A percentile compares a stretch with the other conserved stretches of the same genome.
Evolutionary conservation across 179 eudicot genomes (phyloP).

Genomic region (Corrigiola litoralis): DNA sequence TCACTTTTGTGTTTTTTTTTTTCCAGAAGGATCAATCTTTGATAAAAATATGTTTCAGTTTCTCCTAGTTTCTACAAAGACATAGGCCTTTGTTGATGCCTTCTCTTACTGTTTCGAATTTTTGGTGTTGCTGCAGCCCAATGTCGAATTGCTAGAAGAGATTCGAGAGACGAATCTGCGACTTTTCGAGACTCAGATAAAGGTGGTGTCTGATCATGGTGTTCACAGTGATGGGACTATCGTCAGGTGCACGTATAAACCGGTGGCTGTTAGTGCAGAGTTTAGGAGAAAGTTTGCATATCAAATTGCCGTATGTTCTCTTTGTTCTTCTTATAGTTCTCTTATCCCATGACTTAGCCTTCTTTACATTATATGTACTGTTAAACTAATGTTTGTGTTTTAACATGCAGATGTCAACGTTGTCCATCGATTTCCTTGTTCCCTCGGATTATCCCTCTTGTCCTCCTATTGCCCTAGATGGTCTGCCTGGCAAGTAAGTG

Average conservation of each 20-base stretch:
- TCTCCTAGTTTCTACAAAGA: neutral
- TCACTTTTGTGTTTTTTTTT: too few species aligned
- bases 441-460: slow-evolving; percentile 16
- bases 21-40: too few species aligned
- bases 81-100: neutral
- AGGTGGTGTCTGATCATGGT: slow-evolving; percentile 1
- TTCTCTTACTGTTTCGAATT: neutral
- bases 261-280: neutral
- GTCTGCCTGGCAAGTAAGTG: slow-evolving; percentile 8
- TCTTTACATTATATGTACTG: neutral
- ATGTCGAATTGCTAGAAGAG: slow-evolving; percentile 9
- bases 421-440: slow-evolving; percentile 15
- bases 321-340: neutral
- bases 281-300: slow-evolving; percentile 4
- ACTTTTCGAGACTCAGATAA: slow-evolving; percentile 6
- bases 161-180: slow-evolving; percentile 1
- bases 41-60: too few species aligned
- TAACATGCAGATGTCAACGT: slow-evolving; percentile 9
- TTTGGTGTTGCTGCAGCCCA: neutral
- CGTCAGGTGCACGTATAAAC: slow-evolving; percentile 18
- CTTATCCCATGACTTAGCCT: neutral
- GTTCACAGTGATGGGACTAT: slow-evolving; percentile 7
- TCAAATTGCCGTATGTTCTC: neutral
- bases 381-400: neutral
- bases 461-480: slow-evolving; percentile 13